Evolutionary conservation across 805 yeast genomes (phyloP), one percentile per base, ranked within the genome.

Genomic region (Tetrapisispora taiwanensis): DNA sequence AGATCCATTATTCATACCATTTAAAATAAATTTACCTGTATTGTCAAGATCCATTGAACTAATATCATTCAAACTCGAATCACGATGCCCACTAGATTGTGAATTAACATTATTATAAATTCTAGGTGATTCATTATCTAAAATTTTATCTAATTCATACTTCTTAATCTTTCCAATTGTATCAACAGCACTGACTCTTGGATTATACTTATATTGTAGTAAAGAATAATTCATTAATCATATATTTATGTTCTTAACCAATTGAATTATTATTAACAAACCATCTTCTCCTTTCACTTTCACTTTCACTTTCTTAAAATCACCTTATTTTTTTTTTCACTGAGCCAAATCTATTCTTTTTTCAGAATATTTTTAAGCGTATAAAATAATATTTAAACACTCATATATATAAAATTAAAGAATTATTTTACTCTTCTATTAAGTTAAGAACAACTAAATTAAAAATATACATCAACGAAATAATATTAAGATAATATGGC

Each of bases 1-100:
- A 24, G 66, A 58, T 18, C 68, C 72, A 45, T 59, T 58, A 28
- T 56, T 54, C 30, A 60, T 63, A 10, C 56, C 59, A 2, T 48
- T 43, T 30, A 53, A 42, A 19, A 54, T 45, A 26, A 50, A 51
- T 22, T 48, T 48, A 12, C 57, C 53, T 2, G 47, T 45, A 10
- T 45, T 46, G 34, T 52, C 54, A 13, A 53, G 43, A 28, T 58
- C 64, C 18, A 58, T 44, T 20, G 53, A 49, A 24, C 50, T 53
- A 6, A 51, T 41, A 6, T 48, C 28, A 14, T 31, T 33, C 17
- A 17, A 32, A 17, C 13, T 26, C 9, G n/a, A 8, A 27, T 37
- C n/a, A n/a, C 24, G 26, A 13, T n/a, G 14, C 5, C 14, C 27
- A 18, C 12, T 37, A 17, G 40, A 15, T 18, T 37, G 32, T 17